Base-by-base conservation (phyloP, 768 basidiomycete genomes). In the Calocera cornea region DNA sequence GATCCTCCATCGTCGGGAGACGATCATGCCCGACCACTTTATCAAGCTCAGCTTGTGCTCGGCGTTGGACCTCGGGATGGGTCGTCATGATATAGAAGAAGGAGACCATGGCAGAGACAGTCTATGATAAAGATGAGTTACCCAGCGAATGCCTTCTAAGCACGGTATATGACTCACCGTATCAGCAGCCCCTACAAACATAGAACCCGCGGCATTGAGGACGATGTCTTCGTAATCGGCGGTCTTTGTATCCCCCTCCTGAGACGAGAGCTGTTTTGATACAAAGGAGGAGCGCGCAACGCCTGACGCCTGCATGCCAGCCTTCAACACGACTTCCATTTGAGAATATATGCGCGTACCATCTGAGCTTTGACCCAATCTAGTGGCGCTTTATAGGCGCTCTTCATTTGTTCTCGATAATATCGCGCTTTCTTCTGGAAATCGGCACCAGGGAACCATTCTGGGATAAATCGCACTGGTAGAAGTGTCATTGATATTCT, bases 21-120 rank as follows among this genome's bases (percentile, higher is more conserved):
- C 81, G 75, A 19, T 76, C 77, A 5, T 68, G 69, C 0, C 77
- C 79, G 66, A 80, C 72, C 2, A 82, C 77, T 0, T 76, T 66
- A 68, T 83, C 82, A 2, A 86, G 77, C 70, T 86, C 86, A 19
- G 75, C 78, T 67, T 84, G 84, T 0, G 83, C 82, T 69, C 80
- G 81, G 69, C 75, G 78, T 72, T 82, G 80, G 10, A 84, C 81
- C 2, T 83, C 81, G 76, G 75, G 70, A 68, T 72, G 29, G 11
- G 29, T 11, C 16, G 31, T 31, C 36, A 65, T 38, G 19, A 31
- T 41, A n/a, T 41, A 44, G 65, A 65, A 41, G 41, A 41, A 44
- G 2, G 38, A 2, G 24, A 44, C 24, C 38, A 65, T 41, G 17
- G 65, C 29, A n/a, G 65, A 65, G 40, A 41, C 65, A 24, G 65